Evolutionary conservation across 169 alveolate species (phyloP), one percentile per base, ranked within the genome.

Genomic region (Eimeria sp.): DNA sequence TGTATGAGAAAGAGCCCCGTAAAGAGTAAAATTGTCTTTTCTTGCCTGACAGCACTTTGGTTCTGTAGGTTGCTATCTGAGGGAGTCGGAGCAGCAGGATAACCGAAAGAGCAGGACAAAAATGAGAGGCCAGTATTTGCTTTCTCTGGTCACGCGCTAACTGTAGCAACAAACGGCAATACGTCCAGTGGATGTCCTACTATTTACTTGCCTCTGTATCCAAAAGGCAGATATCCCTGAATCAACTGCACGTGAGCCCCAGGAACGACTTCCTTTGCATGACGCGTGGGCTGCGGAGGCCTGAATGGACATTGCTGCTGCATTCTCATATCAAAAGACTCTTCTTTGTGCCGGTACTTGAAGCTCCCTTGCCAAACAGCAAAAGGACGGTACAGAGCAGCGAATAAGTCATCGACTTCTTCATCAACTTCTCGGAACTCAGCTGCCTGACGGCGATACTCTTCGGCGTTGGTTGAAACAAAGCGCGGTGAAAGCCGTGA

Each of bases 181-280:
- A n/a, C 1, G 16, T 80, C 49, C 11, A 46, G n/a, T 20, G 71
- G 27, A 23, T 23, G 54, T 8, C 54, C 56, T 20, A 80, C 6
- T 49, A 2, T 13, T 52, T 68, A 52, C 80, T 87, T 87, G 80
- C 93, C 93, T 33, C 43, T 52, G 93, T 87, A 87, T 6, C 93
- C 93, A 64, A 87, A 87, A n/a, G 93, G 93, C 4, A 87, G 54
- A 66, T 60, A 87, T 40, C 93, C 93, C 82, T 87, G 93, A 87
- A 87, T 87, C 37, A 87, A 56, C 66, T 60, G 82, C 6, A 64
- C n/a, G 27, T 60, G 60, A 9, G 60, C 66, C 30, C 93, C 93
- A 43, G 78, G 72, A 13, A 87, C 82, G 0, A 40, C 62, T 18
- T 87, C 93, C 66, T 64, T 87, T 64, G 82, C 82, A 64, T 87